Percentiles rank a stretch among this genome's conserved stretches.
These are phyloP conservation scores for Eucalyptus erythrocorys DNA, from an alignment of 345 rosid genomes.

Conservation along the genomic window DNA sequence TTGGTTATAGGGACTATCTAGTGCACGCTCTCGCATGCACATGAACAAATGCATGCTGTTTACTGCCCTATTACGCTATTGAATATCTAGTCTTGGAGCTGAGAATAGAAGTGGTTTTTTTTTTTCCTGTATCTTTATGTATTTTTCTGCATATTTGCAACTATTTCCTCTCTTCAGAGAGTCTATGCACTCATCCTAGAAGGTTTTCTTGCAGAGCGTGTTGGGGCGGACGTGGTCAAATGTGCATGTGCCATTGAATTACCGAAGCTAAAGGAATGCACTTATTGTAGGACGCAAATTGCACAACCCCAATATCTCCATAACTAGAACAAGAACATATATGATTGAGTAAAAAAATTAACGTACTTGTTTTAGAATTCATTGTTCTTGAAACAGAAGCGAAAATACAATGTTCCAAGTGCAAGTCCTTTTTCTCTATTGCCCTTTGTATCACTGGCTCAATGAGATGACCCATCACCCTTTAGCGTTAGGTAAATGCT, in stretches of 20 bases:
- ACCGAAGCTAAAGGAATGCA: constrained; percentile 58
- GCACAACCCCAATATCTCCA: too few species aligned
- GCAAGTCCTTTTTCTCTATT: too few species aligned
- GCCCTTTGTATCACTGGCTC: too few species aligned
- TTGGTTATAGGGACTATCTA: neutral
- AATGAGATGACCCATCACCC: too few species aligned
- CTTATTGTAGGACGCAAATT: too few species aligned
- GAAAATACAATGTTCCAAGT: too few species aligned
- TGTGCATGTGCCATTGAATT: constrained; percentile 94
- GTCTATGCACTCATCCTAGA: neutral
- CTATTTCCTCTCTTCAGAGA: neutral
- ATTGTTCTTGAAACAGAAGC: too few species aligned
- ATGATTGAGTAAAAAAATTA: too few species aligned
- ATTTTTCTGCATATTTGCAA: neutral
- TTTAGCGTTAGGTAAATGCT: too few species aligned
- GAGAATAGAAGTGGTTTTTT: neutral
- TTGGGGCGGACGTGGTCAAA: constrained; percentile 75
- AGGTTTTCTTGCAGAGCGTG: constrained; percentile 57
- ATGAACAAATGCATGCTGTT: neutral
- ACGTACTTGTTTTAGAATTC: too few species aligned
- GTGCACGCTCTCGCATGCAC: neutral
- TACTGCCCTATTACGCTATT: neutral
- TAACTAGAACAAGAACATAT: too few species aligned
- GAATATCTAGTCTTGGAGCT: neutral
- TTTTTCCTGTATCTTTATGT: neutral